Percentiles rank a stretch among this genome's conserved stretches.
Evolutionary conservation across 352 stramenopile genomes (phyloP).

Genomic region (Phytophthora rubi): DNA sequence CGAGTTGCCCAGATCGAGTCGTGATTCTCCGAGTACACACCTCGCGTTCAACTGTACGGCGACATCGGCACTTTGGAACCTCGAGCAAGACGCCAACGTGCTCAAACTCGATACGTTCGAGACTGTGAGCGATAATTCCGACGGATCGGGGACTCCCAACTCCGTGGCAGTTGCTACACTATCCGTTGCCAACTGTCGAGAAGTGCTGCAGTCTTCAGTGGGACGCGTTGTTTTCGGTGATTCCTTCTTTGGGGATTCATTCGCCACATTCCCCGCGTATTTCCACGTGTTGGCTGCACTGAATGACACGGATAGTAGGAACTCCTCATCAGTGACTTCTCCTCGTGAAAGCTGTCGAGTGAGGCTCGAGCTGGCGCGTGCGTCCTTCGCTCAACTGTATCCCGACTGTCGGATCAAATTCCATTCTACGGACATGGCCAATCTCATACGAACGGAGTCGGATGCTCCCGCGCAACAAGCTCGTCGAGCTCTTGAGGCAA

Average conservation of each 20-base stretch:
- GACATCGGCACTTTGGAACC: conserved; percentile 24
- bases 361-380: conserved; percentile 16
- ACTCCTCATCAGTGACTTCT: not conserved
- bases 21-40: conserved; percentile 15
- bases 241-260: conserved; percentile 11
- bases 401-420: conserved; percentile 29
- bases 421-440: conserved; percentile 27
- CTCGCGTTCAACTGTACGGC: conserved; percentile 32
- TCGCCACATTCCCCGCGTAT: conserved; percentile 1
- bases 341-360: conserved; percentile 6
- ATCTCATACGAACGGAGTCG: conserved; percentile 24
- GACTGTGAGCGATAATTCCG: not conserved
- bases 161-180: conserved; percentile 2
- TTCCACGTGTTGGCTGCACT: conserved; percentile 20
- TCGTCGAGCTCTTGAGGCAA: conserved; percentile 21
- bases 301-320: not conserved
- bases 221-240: conserved; percentile 14
- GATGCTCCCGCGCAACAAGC: not conserved
- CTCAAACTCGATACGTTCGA: conserved; percentile 15
- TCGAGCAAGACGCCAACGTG: conserved; percentile 22
- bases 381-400: conserved; percentile 33
- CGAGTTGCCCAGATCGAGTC: not conserved
- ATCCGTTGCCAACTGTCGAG: conserved; percentile 1
- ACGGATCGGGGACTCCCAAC: not conserved
- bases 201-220: conserved; percentile 6